phyloP scores from a whole-genome alignment of 768 basidiomycete genomes.

The Phylloporus sp. region DNA sequence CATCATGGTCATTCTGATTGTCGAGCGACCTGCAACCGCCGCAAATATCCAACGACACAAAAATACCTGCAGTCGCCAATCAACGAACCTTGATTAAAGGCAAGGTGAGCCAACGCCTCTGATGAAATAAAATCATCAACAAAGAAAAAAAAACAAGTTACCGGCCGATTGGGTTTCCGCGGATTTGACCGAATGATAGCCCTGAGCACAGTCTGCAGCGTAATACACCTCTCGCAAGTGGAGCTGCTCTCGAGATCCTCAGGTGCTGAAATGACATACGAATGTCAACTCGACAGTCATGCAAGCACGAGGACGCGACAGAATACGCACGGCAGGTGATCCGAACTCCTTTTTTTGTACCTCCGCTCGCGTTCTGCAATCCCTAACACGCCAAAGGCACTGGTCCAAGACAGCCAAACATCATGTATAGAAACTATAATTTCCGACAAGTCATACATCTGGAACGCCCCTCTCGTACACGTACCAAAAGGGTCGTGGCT shows the following conservation, averaged over 20 bases:
- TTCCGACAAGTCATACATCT: slow-evolving; percentile 15
- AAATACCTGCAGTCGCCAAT: slow-evolving; percentile 9
- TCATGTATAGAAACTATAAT: slow-evolving; percentile 19
- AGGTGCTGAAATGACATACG: not conserved
- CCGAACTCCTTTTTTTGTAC: slow-evolving; percentile 1
- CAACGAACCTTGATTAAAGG: slow-evolving; percentile 5
- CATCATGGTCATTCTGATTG: slow-evolving; percentile 1
- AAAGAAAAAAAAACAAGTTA: slow-evolving; percentile 2
- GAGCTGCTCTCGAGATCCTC: slow-evolving; percentile 8
- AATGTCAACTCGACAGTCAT: not conserved
- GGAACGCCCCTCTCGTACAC: slow-evolving; percentile 9
- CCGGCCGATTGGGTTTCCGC: slow-evolving; percentile 18
- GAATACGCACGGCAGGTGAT: slow-evolving; percentile 12
- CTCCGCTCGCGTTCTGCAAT: not conserved
- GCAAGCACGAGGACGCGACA: not conserved
- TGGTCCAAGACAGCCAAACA: slow-evolving; percentile 19
- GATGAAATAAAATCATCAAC: slow-evolving; percentile 4
- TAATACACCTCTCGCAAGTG: slow-evolving; percentile 8
- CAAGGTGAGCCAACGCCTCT: not conserved
- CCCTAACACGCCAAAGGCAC: slow-evolving; percentile 14
- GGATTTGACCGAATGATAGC: slow-evolving; percentile 13
- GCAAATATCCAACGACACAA: not conserved
- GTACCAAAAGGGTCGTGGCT: slow-evolving; percentile 18
- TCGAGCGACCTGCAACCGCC: not conserved
- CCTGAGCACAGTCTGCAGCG: slow-evolving; percentile 2